These are phyloP conservation scores for Colletotrichum tamarilloi DNA, from an alignment of 2,329 filamentous ascomycete genomes.

Conservation along the genomic window DNA sequence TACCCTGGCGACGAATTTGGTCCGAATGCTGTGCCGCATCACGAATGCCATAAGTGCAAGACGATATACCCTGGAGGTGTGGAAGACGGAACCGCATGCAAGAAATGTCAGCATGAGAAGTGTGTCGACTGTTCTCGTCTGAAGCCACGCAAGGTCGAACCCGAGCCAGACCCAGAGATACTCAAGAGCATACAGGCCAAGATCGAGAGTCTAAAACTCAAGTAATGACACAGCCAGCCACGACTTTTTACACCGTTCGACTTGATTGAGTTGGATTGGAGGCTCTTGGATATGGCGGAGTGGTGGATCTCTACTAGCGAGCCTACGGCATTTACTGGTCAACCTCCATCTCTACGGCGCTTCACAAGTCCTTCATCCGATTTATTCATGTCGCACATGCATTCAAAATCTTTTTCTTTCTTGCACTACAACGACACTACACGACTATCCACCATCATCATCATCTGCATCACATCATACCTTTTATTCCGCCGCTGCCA, in stretches of 20 bases:
- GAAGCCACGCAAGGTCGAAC: constrained; percentile 69
- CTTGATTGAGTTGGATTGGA: constrained; percentile 21
- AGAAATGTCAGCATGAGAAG: constrained; percentile 69
- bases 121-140: constrained; percentile 69
- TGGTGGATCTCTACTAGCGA: constrained; percentile 20
- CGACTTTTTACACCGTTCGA: constrained; percentile 10
- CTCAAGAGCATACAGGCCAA: constrained; percentile 68
- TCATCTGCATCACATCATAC: constrained; percentile 28
- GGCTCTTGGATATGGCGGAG: constrained; percentile 24
- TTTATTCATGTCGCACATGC: constrained; percentile 21
- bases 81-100: constrained; percentile 65
- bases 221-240: constrained; percentile 9
- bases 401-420: constrained; percentile 27
- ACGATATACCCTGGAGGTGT: constrained; percentile 64
- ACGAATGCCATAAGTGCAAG: constrained; percentile 73
- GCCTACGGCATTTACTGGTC: constrained; percentile 25
- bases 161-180: constrained; percentile 70
- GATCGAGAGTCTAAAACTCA: constrained; percentile 56
- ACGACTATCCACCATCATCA: constrained; percentile 25
- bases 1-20: constrained; percentile 75
- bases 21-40: constrained; percentile 61
- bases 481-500: constrained; percentile 25
- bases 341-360: constrained; percentile 12
- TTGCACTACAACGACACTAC: constrained; percentile 32
- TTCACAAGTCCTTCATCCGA: constrained; percentile 26